Conservation (phyloP, 2,329 filamentous ascomycete species). For the Orbilia ellipsospora region DNA sequence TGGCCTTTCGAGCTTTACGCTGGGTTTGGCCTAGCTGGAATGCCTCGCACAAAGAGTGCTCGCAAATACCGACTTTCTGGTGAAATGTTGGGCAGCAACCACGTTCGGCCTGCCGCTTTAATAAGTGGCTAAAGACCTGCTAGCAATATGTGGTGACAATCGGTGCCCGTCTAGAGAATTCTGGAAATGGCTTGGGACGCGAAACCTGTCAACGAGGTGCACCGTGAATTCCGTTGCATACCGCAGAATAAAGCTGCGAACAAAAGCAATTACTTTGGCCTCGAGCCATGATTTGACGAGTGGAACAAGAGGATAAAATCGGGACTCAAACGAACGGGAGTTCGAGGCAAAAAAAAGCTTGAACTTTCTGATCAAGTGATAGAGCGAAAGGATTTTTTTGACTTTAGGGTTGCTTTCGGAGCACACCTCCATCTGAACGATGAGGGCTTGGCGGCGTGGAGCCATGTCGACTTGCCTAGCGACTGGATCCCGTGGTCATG, state of each 20-base stretch:
- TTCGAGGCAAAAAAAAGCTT: conserved; percentile 39
- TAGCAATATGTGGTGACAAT: conserved; percentile 15
- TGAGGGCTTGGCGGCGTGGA: conserved; percentile 30
- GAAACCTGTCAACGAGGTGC: conserved; percentile 50
- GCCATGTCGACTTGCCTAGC: conserved; percentile 41
- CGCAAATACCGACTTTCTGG: conserved; percentile 38
- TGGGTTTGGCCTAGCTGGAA: conserved; percentile 53
- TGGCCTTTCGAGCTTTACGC: conserved; percentile 18
- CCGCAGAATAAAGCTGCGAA: conserved; percentile 26
- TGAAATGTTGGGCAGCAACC: conserved; percentile 51
- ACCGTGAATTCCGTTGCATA: conserved; percentile 42
- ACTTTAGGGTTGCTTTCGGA: conserved; percentile 44
- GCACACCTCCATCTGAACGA: conserved; percentile 22
- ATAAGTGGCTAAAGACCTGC: conserved; percentile 45
- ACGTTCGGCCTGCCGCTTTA: conserved; percentile 50
- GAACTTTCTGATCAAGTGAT: conserved; percentile 53
- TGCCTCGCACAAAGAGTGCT: conserved; percentile 50
- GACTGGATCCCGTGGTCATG: conserved; percentile 52
- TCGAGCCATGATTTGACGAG: conserved; percentile 44
- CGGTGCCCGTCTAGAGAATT: conserved; percentile 29
- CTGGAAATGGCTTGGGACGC: conserved; percentile 42
- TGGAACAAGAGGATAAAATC: conserved; percentile 31
- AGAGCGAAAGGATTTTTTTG: conserved; percentile 44
- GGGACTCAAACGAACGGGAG: conserved; percentile 14
- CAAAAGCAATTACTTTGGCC: conserved; percentile 50